A percentile compares a stretch with the other conserved stretches of the same genome.
phyloP scores from a whole-genome alignment of 1,284 basidiomycete genomes.

The Leccinum proliferum region DNA sequence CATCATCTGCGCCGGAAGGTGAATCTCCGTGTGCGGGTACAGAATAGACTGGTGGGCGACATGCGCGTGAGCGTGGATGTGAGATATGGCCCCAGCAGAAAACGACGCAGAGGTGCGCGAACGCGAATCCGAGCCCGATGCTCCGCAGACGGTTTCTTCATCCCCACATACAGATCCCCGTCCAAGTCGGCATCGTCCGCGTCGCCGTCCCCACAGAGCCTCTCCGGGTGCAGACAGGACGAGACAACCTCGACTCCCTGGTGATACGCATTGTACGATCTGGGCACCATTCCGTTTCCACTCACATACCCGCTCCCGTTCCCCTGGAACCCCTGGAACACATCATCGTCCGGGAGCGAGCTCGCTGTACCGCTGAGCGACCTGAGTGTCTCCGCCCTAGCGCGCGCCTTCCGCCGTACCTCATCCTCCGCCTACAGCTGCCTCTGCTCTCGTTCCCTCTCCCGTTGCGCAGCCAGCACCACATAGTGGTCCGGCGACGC shows the following conservation, averaged over 20 bases:
- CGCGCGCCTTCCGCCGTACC: conserved; percentile 38
- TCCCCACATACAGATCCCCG: too few species aligned
- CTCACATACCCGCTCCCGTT: too few species aligned
- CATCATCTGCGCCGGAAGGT: conserved; percentile 14
- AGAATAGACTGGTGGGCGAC: conserved; percentile 13
- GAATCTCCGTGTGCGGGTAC: conserved; percentile 27
- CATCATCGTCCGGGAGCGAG: too few species aligned
- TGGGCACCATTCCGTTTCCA: too few species aligned
- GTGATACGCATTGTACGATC: too few species aligned
- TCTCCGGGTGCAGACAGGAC: too few species aligned
- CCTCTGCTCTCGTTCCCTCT: conserved; percentile 24
- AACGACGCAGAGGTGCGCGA: conserved; percentile 52
- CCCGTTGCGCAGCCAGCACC: conserved; percentile 28
- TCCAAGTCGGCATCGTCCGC: too few species aligned
- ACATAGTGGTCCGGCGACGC: conserved; percentile 32
- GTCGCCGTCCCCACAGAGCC: too few species aligned
- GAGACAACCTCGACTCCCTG: too few species aligned
- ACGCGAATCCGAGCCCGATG: conserved; percentile 49
- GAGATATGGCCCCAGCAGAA: conserved; percentile 29
- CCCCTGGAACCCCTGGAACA: too few species aligned
- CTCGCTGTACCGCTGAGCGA: conserved; percentile 29
- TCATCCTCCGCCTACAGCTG: conserved; percentile 35
- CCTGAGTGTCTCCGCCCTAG: conserved; percentile 35
- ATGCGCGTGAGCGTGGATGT: conserved; percentile 17
- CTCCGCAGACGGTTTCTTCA: conserved; percentile 13